These are phyloP conservation scores for Globisporangium apiculatum DNA, from an alignment of 352 stramenopile genomes.

Conservation along the genomic window DNA sequence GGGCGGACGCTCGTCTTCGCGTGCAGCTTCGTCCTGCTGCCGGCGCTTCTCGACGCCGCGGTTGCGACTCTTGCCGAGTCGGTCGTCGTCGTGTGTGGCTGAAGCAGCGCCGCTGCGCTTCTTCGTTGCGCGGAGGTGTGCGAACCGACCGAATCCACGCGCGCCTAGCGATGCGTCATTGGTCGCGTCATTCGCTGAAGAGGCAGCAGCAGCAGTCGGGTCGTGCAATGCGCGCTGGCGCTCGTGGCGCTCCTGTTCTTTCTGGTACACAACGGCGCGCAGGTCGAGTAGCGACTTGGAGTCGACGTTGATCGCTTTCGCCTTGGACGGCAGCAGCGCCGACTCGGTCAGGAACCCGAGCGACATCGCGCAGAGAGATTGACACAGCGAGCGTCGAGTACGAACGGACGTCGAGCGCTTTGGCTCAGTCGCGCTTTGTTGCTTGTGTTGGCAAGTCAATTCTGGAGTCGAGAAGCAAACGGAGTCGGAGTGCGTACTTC, in stretches of 20 bases:
- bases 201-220: too few species aligned
- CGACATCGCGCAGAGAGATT: constrained; percentile 43
- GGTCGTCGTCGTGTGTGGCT: constrained; percentile 14
- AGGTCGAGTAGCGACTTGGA: constrained; percentile 79
- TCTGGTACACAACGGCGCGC: constrained; percentile 77
- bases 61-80: constrained; percentile 27
- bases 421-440: too few species aligned
- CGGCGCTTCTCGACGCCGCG: constrained; percentile 48
- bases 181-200: constrained; percentile 7
- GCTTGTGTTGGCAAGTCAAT: too few species aligned
- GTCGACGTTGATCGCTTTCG: constrained; percentile 85
- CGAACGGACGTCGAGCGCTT: too few species aligned
- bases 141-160: constrained; percentile 33
- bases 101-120: constrained; percentile 13
- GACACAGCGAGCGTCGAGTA: too few species aligned
- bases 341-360: constrained; percentile 91
- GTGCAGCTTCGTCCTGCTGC: constrained; percentile 38
- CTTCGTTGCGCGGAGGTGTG: constrained; percentile 29
- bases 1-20: constrained; percentile 27
- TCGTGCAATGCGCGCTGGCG: constrained; percentile 36
- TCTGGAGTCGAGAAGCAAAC: too few species aligned
- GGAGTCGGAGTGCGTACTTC: too few species aligned
- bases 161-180: constrained; percentile 3
- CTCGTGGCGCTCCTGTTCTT: constrained; percentile 69
- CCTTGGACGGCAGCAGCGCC: constrained; percentile 87